phyloP scores from a whole-genome alignment of 371 early-diverging fungal species.

The Mortierella sp. region DNA sequence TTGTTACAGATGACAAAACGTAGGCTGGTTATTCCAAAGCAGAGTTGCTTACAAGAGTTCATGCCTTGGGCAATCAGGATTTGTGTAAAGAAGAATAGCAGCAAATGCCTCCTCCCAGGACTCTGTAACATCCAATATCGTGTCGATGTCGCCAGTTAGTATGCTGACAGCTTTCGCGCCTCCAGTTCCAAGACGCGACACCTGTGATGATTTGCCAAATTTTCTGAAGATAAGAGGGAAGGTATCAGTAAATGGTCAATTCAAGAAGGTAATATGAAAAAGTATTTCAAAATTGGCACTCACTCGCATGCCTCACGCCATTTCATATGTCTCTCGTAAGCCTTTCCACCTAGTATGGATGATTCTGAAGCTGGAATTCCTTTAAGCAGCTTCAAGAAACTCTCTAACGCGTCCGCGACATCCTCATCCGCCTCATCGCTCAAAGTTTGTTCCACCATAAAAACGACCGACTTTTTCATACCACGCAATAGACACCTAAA shows the following conservation, averaged over 20 bases:
- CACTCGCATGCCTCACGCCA: constrained; percentile 49
- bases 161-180: constrained; percentile 23
- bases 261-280: background rate
- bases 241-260: too few species aligned
- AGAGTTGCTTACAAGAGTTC: constrained; percentile 25
- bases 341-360: constrained; percentile 11
- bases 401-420: constrained; percentile 29
- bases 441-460: constrained; percentile 41
- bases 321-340: constrained; percentile 18
- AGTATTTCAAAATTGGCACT: background rate
- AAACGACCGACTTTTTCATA: constrained; percentile 29
- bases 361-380: constrained; percentile 34
- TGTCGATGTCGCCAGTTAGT: constrained; percentile 31
- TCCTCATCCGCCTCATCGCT: constrained; percentile 36
- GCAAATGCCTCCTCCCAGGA: constrained; percentile 50
- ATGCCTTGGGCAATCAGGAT: constrained; percentile 27
- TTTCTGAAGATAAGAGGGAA: constrained; percentile 12
- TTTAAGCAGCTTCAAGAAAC: constrained; percentile 23
- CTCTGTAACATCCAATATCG: constrained; percentile 27
- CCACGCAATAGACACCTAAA: constrained; percentile 46
- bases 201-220: constrained; percentile 23
- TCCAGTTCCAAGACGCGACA: constrained; percentile 19
- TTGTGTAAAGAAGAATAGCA: constrained; percentile 36
- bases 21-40: background rate
- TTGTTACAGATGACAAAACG: background rate